A percentile compares a stretch with the other conserved stretches of the same genome.
Evolutionary conservation across 2,329 filamentous ascomycete species (phyloP).

Genomic region (Phoma herbarum): DNA sequence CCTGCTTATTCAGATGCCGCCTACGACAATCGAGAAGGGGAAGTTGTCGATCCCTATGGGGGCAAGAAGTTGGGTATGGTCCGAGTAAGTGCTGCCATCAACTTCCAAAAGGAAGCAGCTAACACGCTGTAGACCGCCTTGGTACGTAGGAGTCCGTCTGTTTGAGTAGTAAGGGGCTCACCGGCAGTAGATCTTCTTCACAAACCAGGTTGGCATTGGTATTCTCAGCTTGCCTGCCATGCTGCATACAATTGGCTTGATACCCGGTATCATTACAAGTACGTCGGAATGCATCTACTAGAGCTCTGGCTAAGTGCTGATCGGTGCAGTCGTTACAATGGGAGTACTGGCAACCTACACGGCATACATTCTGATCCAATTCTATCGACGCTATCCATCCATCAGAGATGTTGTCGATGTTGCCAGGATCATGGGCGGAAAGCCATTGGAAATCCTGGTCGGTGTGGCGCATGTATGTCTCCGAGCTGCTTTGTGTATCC

Average conservation of each 20-base stretch:
- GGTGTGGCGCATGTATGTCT: slow-evolving; percentile 5
- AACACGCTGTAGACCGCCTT: slow-evolving; percentile 1
- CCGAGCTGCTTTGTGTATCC: not conserved
- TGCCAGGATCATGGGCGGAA: slow-evolving; percentile 14
- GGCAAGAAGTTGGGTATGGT: slow-evolving; percentile 22
- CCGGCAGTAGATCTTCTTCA: slow-evolving; percentile 21
- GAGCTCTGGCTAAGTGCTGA: not conserved
- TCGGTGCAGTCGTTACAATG: not conserved
- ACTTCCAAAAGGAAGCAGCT: too few species aligned
- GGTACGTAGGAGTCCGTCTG: too few species aligned
- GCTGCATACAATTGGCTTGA: slow-evolving; percentile 30
- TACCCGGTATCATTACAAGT: slow-evolving; percentile 29
- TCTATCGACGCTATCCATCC: slow-evolving; percentile 11
- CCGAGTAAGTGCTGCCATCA: slow-evolving; percentile 5
- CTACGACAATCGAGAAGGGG: slow-evolving; percentile 9
- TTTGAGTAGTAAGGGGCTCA: not conserved
- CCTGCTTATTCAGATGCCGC: not conserved
- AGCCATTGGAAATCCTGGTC: slow-evolving; percentile 12
- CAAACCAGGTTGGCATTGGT: slow-evolving; percentile 31
- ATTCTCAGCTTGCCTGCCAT: slow-evolving; percentile 29
- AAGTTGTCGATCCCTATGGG: slow-evolving; percentile 15
- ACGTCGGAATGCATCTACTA: not conserved
- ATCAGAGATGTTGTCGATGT: slow-evolving; percentile 13
- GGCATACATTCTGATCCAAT: slow-evolving; percentile 13
- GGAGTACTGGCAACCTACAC: slow-evolving; percentile 13